These are phyloP conservation scores for Tilletia walkeri DNA, from an alignment of 1,284 basidiomycete species.

Conservation along the genomic window DNA sequence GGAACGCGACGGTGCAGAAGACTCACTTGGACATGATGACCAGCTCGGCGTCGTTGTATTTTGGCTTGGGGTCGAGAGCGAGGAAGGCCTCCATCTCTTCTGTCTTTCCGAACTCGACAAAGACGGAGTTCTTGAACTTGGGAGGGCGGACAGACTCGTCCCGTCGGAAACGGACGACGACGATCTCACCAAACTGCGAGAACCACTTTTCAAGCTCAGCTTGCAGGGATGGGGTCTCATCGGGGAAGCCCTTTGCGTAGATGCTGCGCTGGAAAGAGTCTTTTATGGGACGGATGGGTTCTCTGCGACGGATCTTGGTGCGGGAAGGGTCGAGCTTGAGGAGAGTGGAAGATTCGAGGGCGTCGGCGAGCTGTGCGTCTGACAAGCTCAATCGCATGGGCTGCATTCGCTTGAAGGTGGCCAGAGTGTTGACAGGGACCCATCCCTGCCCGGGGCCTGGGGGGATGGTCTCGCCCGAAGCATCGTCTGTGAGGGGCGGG, in stretches of 20 bases:
- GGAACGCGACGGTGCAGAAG: not conserved
- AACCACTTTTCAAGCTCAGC: conserved; percentile 79
- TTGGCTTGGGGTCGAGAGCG: conserved; percentile 64
- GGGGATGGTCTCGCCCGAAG: conserved; percentile 61
- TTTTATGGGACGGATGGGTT: conserved; percentile 56
- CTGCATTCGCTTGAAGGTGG: conserved; percentile 93
- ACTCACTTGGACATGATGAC: conserved; percentile 66
- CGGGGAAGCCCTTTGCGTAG: conserved; percentile 76
- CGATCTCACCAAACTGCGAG: conserved; percentile 74
- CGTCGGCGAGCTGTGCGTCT: conserved; percentile 41
- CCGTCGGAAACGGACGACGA: conserved; percentile 82
- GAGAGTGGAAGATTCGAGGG: conserved; percentile 53
- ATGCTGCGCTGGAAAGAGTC: conserved; percentile 55
- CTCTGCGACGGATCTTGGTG: conserved; percentile 70
- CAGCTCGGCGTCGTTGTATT: conserved; percentile 62
- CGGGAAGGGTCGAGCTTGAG: conserved; percentile 76
- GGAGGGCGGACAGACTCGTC: conserved; percentile 63
- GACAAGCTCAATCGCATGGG: conserved; percentile 58
- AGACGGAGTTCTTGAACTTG: conserved; percentile 91
- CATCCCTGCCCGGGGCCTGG: conserved; percentile 64
- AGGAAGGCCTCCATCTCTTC: conserved; percentile 73
- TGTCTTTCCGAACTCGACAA: conserved; percentile 80
- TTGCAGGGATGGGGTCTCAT: conserved; percentile 72
- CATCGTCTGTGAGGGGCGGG: conserved; percentile 7
- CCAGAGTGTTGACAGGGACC: conserved; percentile 82